Evolutionary conservation across 345 rosid species (phyloP), one percentile per base, ranked within the genome.

Genomic region (Eucalyptus curtisii): DNA sequence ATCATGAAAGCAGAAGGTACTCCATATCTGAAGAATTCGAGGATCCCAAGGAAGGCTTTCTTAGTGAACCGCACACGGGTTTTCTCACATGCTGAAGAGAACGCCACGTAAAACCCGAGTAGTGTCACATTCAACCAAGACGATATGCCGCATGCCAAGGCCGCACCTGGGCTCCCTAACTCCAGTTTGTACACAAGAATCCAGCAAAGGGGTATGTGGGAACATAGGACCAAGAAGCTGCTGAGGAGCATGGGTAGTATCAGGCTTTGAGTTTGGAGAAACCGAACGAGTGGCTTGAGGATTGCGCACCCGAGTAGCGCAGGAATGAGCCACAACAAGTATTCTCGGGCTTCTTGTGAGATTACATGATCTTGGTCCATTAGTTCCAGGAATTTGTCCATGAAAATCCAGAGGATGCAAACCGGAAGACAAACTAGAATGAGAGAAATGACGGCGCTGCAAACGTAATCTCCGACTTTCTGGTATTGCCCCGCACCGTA

Each of bases 1-100:
- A 91, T 88, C 96, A 95, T 95, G 84, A 92, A 86, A 49, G 95
- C 94, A 55, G 96, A 93, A 87, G 95, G 93, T 52, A 92, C 84
- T 27, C 89, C 96, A 33, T 89, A 88, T 50, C 86, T 90, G 80
- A 92, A 91, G 89, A 90, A 94, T 89, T 90, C 88, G 20, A 88
- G 87, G 57, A 92, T 31, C 4, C 92, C 89, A 1, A 86, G 49
- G 20, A 92, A 84, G 19, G 91, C 91, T 84, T 87, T 91, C 87
- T 31, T 87, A 6, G 91, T 82, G 4, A 93, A 79, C 13, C 86
- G 81, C 3, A 88, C 71, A 8, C 93, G 91, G 71, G 93, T 89
- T 86, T 88, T 88, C 87, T 88, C 93, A 85, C 95, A 95, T 44
- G 91, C 87, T 16, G 90, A 88, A 7, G 95, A 93, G 49, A 59